Percentiles rank a stretch among this genome's conserved stretches.
Evolutionary conservation across 768 basidiomycete genomes (phyloP).

Genomic region (Boletus patriciae): DNA sequence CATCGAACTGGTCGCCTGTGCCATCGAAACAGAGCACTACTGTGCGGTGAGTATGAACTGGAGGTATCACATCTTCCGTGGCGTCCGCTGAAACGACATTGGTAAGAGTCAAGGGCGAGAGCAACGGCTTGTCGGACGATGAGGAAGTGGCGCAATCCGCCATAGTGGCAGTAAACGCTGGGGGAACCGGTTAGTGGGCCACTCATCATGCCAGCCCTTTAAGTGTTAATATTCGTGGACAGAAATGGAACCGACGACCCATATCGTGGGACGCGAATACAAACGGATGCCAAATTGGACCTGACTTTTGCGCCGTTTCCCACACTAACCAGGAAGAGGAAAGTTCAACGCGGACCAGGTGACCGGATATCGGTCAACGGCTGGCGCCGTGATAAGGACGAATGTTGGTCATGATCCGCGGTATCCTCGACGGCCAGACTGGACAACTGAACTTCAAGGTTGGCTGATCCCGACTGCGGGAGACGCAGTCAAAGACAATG

Average conservation of each 20-base stretch:
- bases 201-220: background rate
- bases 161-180: conserved; percentile 10
- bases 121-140: conserved; percentile 7
- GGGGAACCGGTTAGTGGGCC: background rate
- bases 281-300: conserved; percentile 4
- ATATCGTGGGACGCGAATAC: conserved; percentile 18
- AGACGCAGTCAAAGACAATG: too few relatives aligned
- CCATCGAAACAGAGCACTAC: conserved; percentile 70
- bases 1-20: conserved; percentile 63
- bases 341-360: background rate
- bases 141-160: conserved; percentile 3
- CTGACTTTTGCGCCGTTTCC: conserved; percentile 5
- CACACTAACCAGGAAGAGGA: conserved; percentile 7
- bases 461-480: too few relatives aligned
- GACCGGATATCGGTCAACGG: too few relatives aligned
- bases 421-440: background rate
- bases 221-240: conserved; percentile 7
- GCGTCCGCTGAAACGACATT: background rate
- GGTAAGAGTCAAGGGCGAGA: conserved; percentile 8
- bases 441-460: too few relatives aligned
- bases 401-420: background rate
- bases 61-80: conserved; percentile 42
- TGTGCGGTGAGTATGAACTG: conserved; percentile 47
- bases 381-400: too few relatives aligned
- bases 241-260: conserved; percentile 8